These are phyloP conservation scores for Blastobotrys raffinosifermentans DNA, from an alignment of 1,139 yeast genomes.

Conservation along the genomic window DNA sequence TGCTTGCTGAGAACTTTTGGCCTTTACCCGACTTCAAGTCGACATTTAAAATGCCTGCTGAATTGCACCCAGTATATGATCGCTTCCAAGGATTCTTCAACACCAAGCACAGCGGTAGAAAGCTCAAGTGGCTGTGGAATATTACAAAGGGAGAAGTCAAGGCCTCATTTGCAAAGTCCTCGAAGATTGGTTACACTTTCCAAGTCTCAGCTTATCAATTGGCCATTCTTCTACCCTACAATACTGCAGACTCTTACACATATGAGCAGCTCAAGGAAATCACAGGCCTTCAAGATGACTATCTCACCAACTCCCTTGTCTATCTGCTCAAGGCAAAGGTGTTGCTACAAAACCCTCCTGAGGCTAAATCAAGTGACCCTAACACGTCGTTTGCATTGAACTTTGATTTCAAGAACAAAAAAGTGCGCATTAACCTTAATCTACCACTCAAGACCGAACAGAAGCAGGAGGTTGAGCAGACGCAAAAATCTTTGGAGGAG, in stretches of 20 bases:
- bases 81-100: conserved; percentile 65
- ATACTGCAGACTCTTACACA: conserved; percentile 55
- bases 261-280: conserved; percentile 55
- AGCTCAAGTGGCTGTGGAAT: conserved; percentile 94
- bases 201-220: conserved; percentile 83
- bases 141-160: conserved; percentile 88
- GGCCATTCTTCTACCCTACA: conserved; percentile 76
- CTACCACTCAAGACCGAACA: conserved; percentile 75
- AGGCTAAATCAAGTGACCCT: conserved; percentile 26
- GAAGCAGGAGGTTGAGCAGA: conserved; percentile 72
- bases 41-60: conserved; percentile 54
- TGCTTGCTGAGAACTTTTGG: conserved; percentile 89
- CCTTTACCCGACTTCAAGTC: conserved; percentile 55
- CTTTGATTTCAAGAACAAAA: conserved; percentile 78
- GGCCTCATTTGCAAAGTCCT: conserved; percentile 81
- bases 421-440: conserved; percentile 78
- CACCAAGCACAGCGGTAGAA: conserved; percentile 77
- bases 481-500: conserved; percentile 79
- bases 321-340: conserved; percentile 79
- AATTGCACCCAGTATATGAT: conserved; percentile 57
- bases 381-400: conserved; percentile 68
- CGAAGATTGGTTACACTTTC: conserved; percentile 66
- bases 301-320: conserved; percentile 65
- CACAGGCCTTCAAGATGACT: conserved; percentile 62
- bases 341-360: conserved; percentile 52